Base-by-base conservation (phyloP, 1,284 basidiomycete species). In the Cystobasidium slooffiae region DNA sequence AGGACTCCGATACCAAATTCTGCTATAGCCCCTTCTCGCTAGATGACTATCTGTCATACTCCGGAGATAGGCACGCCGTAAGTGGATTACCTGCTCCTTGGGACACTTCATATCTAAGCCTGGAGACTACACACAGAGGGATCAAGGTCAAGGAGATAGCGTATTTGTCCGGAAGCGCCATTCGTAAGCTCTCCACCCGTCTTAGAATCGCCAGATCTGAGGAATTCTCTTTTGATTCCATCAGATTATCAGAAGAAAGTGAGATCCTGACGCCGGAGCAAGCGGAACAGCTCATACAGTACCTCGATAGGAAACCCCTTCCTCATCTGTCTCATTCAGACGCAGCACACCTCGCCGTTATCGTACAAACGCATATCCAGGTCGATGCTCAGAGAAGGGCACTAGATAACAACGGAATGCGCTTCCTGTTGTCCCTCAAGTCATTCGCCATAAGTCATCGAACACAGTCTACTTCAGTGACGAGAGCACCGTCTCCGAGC, bases 361-460 rank as follows among this genome's bases (percentile, higher is more conserved):
- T 72, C 66, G 53, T 74, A 49, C 52, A 68, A 39, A 63, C 66
- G 10, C 51, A 73, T 3, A n/a, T 65, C 1, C 79, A 96, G 91
- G 89, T 92, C 56, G 91, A 96, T 67, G 90, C 92, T 79, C 93
- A 94, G 80, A 87, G 89, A 6, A 88, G 93, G 39, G 88, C 94
- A 0, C 85, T 97, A 22, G 95, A 97, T 82, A 84, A 90, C 0
- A 94, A 94, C 79, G 95, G 94, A 0, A 84, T 96, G 63, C 90
- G 94, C 51, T 97, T 94, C 82, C 86, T 97, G 31, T 90, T 93
- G 74, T 92, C 92, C 10, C 90, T 95, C 87, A 87, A 92, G n/a
- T 80, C 82, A 72, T 81, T 80, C 64, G 44, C 59, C 22, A 67
- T 68, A 41, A 74, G 47, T 31, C 53, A 67, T 20, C 37, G 61